Evolutionary conservation across 2,329 filamentous ascomycete genomes (phyloP), one percentile per base, ranked within the genome.

Genomic region (Monosporascus sp.): DNA sequence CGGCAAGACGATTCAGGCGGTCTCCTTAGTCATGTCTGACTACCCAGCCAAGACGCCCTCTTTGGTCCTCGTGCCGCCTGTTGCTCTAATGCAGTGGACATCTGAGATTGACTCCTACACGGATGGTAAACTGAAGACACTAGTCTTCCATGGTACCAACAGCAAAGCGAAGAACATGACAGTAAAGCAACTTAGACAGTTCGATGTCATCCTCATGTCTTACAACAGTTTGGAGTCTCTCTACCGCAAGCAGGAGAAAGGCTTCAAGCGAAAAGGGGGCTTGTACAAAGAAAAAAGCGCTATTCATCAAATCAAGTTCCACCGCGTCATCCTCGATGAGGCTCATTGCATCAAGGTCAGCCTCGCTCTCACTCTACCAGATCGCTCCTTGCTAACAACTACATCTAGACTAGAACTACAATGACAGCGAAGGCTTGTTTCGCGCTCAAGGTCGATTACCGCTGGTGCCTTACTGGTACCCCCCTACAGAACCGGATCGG

Each of bases 21-120:
- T 99, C 18, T 97, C 93, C 3, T 80, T 99, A 45, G 91, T 99
- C 70, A 97, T 97, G 94, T 97, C 93, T 1, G 92, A 97, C 68
- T 97, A 89, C 63, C 93, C 92, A 3, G 88, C 85, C 22, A 88
- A 87, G 60, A 75, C 87, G 51, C 93, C 94, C 1, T 89, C 90
- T 0, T 77, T 97, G 4, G 92, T 97, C 1, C 80, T 97, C 37
- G 91, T 96, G 1, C 93, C 93, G 0, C 93, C 93, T 0, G 93
- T 97, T 41, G 93, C 93, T 41, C 74, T 97, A 48, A 95, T 97
- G 88, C 93, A 97, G 67, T 97, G 93, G 93, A 88, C 87, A 60
- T 82, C 83, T 6, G 89, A 93, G 70, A 92, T 93, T 54, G 80
- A 83, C 31, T 82, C 84, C 15, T 83, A 97, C 70, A 97, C 94